Base-by-base conservation (phyloP, 176 grass and related monocot species). In the Eleusine coracana region DNA sequence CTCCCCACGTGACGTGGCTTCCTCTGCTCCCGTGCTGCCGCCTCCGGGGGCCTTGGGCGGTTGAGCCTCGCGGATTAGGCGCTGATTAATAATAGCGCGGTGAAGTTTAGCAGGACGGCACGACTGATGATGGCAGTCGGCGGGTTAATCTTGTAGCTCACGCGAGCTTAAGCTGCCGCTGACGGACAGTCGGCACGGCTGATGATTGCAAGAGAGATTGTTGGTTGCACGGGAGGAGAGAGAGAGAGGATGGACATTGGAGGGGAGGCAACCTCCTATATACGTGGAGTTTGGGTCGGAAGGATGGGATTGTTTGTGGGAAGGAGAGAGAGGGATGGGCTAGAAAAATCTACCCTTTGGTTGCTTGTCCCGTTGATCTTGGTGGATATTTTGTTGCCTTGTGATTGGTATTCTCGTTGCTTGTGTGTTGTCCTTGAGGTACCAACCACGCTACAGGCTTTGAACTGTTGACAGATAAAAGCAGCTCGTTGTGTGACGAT, bases 181-280 rank as follows among this genome's bases (percentile, higher is more conserved):
- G 31, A 39, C 13, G 48, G 13, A 21, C 27, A 38, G 72, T 14
- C 29, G 31, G 31, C 31, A 34, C 31, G 31, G 21, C 58, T 34
- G 25, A 45, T 69, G 27, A 64, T 63, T 28, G 75, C 21, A 38
- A 49, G 13, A 54, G 31, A 31, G 73, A 48, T 21, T 17, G 16
- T 56, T 56, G 58, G 58, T 18, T 20, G 81, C 73, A 6, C 48
- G 51, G 23, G 17, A 20, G 28, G 16, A 34, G 21, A 6, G 10
- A 18, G 15, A n/a, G 3, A 11, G 66, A 13, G 55, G 48, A 28
- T 28, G 64, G 74, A 63, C 54, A 28, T 56, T 67, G 66, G 40
- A 49, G 76, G 64, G 29, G 87, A 71, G 25, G 25, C 25, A 0
- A 0, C 6, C 36, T 71, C 82, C 83, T 89, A 85, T 89, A 85